Conservation (phyloP, 1,284 basidiomycete species). For the Testicularia cyperi region DNA sequence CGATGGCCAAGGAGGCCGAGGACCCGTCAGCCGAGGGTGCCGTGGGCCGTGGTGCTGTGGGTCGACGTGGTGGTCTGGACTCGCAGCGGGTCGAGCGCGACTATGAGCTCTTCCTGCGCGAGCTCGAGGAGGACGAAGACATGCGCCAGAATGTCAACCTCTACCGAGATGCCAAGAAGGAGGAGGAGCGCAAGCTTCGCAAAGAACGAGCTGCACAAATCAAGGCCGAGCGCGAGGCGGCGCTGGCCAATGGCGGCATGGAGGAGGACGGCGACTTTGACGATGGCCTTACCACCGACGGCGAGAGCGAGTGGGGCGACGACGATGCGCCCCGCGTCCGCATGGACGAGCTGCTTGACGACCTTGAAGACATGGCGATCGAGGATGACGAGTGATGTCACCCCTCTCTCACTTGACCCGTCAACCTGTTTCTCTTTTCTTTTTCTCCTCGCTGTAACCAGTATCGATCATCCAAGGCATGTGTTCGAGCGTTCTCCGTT, state of each 20-base stretch:
- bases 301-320: constrained; percentile 76
- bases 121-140: constrained; percentile 95
- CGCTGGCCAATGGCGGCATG: constrained; percentile 62
- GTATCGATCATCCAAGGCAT: no score
- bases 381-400: constrained; percentile 24
- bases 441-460: neutral
- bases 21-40: constrained; percentile 58
- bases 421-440: no score
- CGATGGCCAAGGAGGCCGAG: constrained; percentile 90
- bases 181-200: constrained; percentile 44
- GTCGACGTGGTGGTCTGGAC: constrained; percentile 84
- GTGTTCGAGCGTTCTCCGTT: neutral
- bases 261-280: constrained; percentile 60
- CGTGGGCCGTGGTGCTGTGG: constrained; percentile 77
- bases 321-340: constrained; percentile 64
- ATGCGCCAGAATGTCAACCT: constrained; percentile 84
- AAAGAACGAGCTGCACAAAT: constrained; percentile 56
- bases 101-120: constrained; percentile 92
- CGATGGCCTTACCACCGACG: constrained; percentile 56
- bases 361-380: constrained; percentile 70
- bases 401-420: no score
- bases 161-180: constrained; percentile 68
- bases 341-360: constrained; percentile 85
- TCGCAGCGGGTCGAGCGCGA: constrained; percentile 92
- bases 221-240: constrained; percentile 55